Base-by-base conservation (phyloP, 1,284 basidiomycete genomes). In the Cutaneotrichosporon curvatum region DNA sequence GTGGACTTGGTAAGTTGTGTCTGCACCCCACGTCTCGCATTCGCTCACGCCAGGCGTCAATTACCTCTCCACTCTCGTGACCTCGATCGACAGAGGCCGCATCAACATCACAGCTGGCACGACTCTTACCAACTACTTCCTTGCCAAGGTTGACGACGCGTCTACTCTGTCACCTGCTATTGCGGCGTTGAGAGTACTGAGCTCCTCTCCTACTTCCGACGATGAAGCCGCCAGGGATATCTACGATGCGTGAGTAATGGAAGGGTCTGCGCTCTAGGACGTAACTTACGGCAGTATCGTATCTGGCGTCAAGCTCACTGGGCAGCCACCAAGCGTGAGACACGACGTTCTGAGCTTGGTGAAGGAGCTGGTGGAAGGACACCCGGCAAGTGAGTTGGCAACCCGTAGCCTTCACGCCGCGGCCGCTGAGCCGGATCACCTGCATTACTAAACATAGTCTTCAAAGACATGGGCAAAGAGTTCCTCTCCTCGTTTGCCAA, bases 31-130 rank as follows among this genome's bases (percentile, higher is more conserved):
- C n/a, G n/a, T n/a, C n/a, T n/a, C n/a, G n/a, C n/a, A n/a, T n/a
- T n/a, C n/a, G n/a, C n/a, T n/a, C n/a, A n/a, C n/a, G n/a, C n/a
- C n/a, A 68, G 66, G 64, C 14, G 44, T 72, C 18, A 67, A 59
- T 0, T 63, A 70, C 43, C 56, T 60, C 46, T 53, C 55, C n/a
- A 70, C 94, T 19, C 77, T 88, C 12, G 71, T 95, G 38, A 73
- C 71, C 23, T 72, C 74, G 42, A 82, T 81, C 55, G 80, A 84
- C 1, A 67, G 74, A 8, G 76, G 79, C 34, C 81, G 78, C 56
- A 75, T 95, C 49, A 91, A 85, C 63, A 77, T 81, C 20, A 89
- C 92, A 71, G 81, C 87, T 92, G 90, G 84, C 45, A 81, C 82
- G 51, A 88, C 91, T 4, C 76, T 98, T 43, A 79, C 82, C 0